Base-by-base conservation (phyloP, 176 grass and related monocot genomes). In the Oryza longistaminata region DNA sequence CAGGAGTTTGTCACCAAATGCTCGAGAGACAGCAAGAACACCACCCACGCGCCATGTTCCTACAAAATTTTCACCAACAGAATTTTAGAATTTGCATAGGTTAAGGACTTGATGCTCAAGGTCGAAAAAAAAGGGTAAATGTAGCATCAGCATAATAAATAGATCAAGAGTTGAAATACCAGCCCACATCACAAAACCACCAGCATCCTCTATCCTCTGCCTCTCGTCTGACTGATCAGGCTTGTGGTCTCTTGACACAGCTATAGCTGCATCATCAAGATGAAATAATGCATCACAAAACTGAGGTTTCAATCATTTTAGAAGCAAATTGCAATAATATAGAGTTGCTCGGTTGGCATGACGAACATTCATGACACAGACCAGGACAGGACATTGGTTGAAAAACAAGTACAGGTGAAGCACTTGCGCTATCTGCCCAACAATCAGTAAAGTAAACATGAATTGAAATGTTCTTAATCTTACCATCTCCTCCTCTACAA, bases 181-280 rank as follows among this genome's bases (percentile, higher is more conserved):
- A 45, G 94, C 92, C 94, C 94, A 97, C 94, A 97, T 97, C 33
- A 94, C 94, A 77, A 97, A 97, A 11, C 94, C 94, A 77, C 94
- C 94, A 1, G 94, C 92, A 6, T 97, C 94, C 43, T 97, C 94
- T 64, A 97, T 97, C 74, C 90, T 85, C 60, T 92, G 94, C 6
- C 86, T 88, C 84, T 94, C 94, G 37, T 97, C 92, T 21, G 90
- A 68, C 81, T 97, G 92, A 43, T 97, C 92, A 11, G 92, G 94
- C 33, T 97, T 97, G 74, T 97, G 94, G 77, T 97, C 94, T 77
- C 88, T 92, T 40, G 94, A 97, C 71, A 94, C 92, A 0, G 92
- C 90, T 86, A 94, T 82, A 37, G 94, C 92, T 97, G 86, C 58
- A 88, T 4, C 73, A 78, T 67, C 22, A 66, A 24, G 8, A 27